phyloP scores from a whole-genome alignment of 768 basidiomycete genomes.

The Boletus barrowsii region DNA sequence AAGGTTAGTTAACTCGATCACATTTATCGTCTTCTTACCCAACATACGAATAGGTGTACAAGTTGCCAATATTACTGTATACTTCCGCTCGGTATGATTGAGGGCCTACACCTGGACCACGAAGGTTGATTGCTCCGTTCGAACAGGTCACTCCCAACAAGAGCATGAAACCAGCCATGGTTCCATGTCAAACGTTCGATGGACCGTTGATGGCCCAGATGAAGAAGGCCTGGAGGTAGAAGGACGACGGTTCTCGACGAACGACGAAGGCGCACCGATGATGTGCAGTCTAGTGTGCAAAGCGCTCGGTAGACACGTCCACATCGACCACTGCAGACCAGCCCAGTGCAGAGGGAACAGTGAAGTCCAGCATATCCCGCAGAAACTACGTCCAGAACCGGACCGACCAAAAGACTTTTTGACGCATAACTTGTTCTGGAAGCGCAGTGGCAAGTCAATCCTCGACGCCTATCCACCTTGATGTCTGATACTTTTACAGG shows the following conservation, averaged over 20 bases:
- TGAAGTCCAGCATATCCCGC: slow-evolving; percentile 45
- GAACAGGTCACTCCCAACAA: slow-evolving; percentile 38
- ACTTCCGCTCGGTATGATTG: slow-evolving; percentile 43
- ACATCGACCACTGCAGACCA: slow-evolving; percentile 52
- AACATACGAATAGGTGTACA: slow-evolving; percentile 38
- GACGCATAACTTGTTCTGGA: slow-evolving; percentile 35
- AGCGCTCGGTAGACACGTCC: slow-evolving; percentile 50
- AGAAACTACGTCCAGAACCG: slow-evolving; percentile 43
- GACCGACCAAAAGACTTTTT: slow-evolving; percentile 51
- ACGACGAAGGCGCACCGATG: slow-evolving; percentile 59
- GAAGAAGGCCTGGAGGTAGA: slow-evolving; percentile 46
- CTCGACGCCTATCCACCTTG: background rate
- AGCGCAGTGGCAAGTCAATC: background rate
- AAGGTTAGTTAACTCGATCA: slow-evolving; percentile 29
- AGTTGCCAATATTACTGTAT: slow-evolving; percentile 59
- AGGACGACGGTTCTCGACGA: slow-evolving; percentile 49
- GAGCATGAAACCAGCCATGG: slow-evolving; percentile 63
- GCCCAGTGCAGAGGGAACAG: slow-evolving; percentile 35
- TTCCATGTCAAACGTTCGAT: slow-evolving; percentile 54
- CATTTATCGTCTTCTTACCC: background rate
- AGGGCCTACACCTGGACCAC: background rate
- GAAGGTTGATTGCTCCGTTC: background rate
- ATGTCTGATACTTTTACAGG: slow-evolving; percentile 31
- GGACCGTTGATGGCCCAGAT: slow-evolving; percentile 54
- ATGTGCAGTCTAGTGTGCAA: slow-evolving; percentile 56